A percentile compares a stretch with the other conserved stretches of the same genome.
Conservation (phyloP, 2,329 filamentous ascomycete species). For the Colletotrichum euphorbiae region DNA sequence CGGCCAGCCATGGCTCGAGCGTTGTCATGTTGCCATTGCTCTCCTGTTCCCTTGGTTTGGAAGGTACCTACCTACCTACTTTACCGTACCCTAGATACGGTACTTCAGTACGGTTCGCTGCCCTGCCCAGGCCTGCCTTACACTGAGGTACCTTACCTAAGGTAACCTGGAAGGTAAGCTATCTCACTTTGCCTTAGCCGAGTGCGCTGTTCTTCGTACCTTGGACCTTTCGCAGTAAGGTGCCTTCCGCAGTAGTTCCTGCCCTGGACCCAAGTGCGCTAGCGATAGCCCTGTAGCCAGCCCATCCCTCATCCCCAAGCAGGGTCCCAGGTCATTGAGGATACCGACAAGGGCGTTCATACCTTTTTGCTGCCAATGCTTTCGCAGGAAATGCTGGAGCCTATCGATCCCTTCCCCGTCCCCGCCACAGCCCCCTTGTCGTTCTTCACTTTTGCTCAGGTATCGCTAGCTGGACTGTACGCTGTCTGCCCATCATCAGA, state of each 20-base stretch:
- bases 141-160: no score
- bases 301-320: conserved; percentile 26
- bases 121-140: no score
- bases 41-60: background rate
- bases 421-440: conserved; percentile 44
- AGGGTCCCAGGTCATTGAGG: conserved; percentile 32
- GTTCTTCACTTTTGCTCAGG: conserved; percentile 27
- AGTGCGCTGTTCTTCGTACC: background rate
- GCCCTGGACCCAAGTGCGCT: conserved; percentile 5
- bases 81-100: no score
- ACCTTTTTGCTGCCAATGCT: conserved; percentile 32
- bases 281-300: conserved; percentile 36
- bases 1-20: conserved; percentile 30
- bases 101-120: no score
- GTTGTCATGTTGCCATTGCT: conserved; percentile 25
- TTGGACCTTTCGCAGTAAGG: background rate
- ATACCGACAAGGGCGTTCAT: conserved; percentile 28
- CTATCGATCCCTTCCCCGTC: conserved; percentile 48
- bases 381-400: conserved; percentile 41
- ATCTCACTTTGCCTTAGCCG: background rate
- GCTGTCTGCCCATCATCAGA: conserved; percentile 24
- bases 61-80: background rate
- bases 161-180: no score
- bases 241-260: background rate
- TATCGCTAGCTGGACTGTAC: background rate